A percentile compares a stretch with the other conserved stretches of the same genome.
These are phyloP conservation scores for Aspergillus chevalieri DNA, from an alignment of 2,329 filamentous ascomycete genomes.

Conservation along the genomic window DNA sequence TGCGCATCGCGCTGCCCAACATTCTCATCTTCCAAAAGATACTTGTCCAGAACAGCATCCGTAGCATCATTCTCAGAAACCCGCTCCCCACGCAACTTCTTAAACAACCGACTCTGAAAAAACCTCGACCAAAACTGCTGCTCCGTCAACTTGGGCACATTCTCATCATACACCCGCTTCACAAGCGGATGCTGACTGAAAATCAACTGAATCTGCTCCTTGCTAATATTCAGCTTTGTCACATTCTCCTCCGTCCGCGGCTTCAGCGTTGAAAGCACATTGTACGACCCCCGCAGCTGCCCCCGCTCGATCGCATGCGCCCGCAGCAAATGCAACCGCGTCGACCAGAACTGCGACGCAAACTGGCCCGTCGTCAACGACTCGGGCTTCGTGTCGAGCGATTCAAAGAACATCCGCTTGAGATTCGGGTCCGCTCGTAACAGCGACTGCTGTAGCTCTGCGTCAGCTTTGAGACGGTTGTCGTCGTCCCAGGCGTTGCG, in stretches of 20 bases:
- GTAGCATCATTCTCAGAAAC: slow-evolving; percentile 69
- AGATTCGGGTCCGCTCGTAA: slow-evolving; percentile 72
- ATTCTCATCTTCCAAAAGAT: slow-evolving; percentile 66
- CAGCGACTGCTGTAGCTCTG: slow-evolving; percentile 78
- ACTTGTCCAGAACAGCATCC: slow-evolving; percentile 78
- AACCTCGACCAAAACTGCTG: slow-evolving; percentile 88
- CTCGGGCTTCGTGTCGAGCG: slow-evolving; percentile 74
- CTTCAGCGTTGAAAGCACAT: slow-evolving; percentile 86
- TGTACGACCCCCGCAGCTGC: slow-evolving; percentile 85
- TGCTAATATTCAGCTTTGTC: slow-evolving; percentile 74
- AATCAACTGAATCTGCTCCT: slow-evolving; percentile 88
- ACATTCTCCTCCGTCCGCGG: slow-evolving; percentile 68
- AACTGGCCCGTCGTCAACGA: slow-evolving; percentile 75
- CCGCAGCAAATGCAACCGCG: slow-evolving; percentile 74
- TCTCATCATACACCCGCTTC: slow-evolving; percentile 85
- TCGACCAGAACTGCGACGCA: slow-evolving; percentile 91
- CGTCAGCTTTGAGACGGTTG: slow-evolving; percentile 66
- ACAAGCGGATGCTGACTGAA: slow-evolving; percentile 90
- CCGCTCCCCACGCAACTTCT: slow-evolving; percentile 85
- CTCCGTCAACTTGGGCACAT: slow-evolving; percentile 74
- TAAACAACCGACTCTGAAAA: slow-evolving; percentile 83
- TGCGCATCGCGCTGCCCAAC: slow-evolving; percentile 49
- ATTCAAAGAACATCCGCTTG: slow-evolving; percentile 80
- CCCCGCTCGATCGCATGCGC: slow-evolving; percentile 83
- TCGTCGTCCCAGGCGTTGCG: slow-evolving; percentile 73